Percentiles rank a stretch among this genome's conserved stretches.
phyloP scores from a whole-genome alignment of 257 asterid genomes.

The Rhazya stricta region DNA sequence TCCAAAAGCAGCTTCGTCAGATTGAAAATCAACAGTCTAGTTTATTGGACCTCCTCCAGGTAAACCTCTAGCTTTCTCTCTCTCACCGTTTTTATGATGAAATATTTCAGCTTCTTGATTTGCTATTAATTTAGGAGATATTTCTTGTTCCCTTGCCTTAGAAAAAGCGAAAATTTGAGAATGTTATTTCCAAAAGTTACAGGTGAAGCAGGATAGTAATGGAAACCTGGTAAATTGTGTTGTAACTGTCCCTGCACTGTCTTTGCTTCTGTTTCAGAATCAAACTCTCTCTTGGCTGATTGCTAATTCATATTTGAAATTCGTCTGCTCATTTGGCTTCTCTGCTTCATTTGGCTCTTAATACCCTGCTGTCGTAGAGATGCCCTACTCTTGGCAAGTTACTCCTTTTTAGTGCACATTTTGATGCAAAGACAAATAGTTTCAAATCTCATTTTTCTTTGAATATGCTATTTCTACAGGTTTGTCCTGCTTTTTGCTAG shows the following conservation, averaged over 20 bases:
- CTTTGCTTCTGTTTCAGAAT: neutral
- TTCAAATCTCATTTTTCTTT: neutral
- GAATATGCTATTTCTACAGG: no score
- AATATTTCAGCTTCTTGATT: neutral
- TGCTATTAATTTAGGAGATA: neutral
- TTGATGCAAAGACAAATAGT: neutral
- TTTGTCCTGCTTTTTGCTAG: conserved; percentile 1
- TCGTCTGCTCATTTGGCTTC: neutral
- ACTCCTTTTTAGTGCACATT: neutral
- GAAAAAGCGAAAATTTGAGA: neutral
- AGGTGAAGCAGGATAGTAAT: neutral
- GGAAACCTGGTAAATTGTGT: neutral
- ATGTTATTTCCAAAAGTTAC: neutral
- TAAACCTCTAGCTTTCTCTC: conserved; percentile 11
- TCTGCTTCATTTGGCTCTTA: neutral
- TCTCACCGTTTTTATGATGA: neutral
- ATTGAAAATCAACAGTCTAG: conserved; percentile 80
- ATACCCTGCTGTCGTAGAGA: no score
- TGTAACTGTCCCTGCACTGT: neutral
- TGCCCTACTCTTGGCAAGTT: neutral
- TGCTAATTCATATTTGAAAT: neutral
- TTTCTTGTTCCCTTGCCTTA: neutral
- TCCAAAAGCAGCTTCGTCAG: conserved; percentile 60
- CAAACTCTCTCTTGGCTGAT: neutral
- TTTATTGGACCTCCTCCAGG: conserved; percentile 81